Evolutionary conservation across 2,329 filamentous ascomycete species (phyloP).

Genomic region (Reticulascus tulasneorum): DNA sequence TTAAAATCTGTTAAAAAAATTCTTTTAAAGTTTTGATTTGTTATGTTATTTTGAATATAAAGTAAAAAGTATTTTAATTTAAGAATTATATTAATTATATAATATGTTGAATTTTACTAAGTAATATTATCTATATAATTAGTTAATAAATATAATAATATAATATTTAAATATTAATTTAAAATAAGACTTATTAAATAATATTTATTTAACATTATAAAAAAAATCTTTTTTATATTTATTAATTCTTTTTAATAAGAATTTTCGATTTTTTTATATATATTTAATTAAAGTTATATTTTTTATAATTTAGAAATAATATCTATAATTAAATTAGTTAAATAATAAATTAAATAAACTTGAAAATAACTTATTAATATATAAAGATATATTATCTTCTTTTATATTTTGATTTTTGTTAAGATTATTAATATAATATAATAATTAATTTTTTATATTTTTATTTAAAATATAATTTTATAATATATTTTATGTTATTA

Average conservation of each 20-base stretch:
- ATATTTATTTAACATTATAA: neutral
- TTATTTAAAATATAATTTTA: too few species aligned
- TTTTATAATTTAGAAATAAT: too few species aligned
- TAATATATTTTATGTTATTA: too few species aligned
- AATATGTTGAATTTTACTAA: neutral
- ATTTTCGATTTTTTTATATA: neutral
- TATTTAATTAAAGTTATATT: too few species aligned
- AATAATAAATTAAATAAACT: neutral
- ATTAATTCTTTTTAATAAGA: neutral
- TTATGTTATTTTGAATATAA: neutral
- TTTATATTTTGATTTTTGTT: too few species aligned
- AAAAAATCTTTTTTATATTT: neutral
- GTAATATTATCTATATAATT: neutral
- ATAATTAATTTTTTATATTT: too few species aligned
- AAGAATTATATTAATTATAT: neutral
- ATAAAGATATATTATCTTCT: too few species aligned
- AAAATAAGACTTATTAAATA: neutral
- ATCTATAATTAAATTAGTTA: neutral
- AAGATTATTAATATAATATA: too few species aligned
- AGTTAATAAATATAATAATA: neutral
- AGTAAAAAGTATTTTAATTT: neutral
- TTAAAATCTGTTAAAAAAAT: slow-evolving; percentile 1
- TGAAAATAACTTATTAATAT: neutral
- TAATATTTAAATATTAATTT: neutral
- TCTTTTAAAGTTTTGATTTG: neutral